Percentiles rank a stretch among this genome's conserved stretches.
phyloP scores from a whole-genome alignment of 345 rosid genomes.

The Eucalyptus urophylla region DNA sequence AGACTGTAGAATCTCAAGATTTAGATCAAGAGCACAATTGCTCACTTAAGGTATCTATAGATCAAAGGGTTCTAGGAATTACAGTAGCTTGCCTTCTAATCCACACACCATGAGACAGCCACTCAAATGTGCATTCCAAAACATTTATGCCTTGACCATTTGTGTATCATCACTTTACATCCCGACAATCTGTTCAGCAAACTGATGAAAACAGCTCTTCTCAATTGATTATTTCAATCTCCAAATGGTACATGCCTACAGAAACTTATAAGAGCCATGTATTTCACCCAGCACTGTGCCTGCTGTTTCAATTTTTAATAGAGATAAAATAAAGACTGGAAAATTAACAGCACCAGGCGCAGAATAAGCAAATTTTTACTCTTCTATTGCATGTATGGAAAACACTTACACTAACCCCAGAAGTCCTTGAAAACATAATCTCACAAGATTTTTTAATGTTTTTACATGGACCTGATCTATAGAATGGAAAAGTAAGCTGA shows the following conservation, averaged over 20 bases:
- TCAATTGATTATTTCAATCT: neutral
- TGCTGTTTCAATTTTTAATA: neutral
- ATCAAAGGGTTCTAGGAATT: neutral
- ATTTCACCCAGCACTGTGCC: neutral
- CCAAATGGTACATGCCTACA: neutral
- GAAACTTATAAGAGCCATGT: neutral
- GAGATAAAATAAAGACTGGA: neutral
- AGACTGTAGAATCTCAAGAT: neutral
- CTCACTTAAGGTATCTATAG: neutral
- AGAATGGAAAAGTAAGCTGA: neutral
- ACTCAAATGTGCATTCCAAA: neutral
- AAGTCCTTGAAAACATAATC: neutral
- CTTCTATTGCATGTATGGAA: neutral
- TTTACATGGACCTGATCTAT: neutral
- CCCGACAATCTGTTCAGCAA: neutral
- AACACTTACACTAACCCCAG: neutral
- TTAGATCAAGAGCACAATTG: neutral
- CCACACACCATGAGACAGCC: neutral
- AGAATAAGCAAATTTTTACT: neutral
- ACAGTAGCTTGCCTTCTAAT: neutral
- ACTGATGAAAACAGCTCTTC: neutral
- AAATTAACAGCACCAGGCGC: neutral
- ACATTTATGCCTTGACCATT: neutral
- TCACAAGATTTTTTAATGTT: neutral
- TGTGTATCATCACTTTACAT: neutral